Conservation (phyloP, 2,329 filamentous ascomycete species). For the Neopestalotiopsis sp. region DNA sequence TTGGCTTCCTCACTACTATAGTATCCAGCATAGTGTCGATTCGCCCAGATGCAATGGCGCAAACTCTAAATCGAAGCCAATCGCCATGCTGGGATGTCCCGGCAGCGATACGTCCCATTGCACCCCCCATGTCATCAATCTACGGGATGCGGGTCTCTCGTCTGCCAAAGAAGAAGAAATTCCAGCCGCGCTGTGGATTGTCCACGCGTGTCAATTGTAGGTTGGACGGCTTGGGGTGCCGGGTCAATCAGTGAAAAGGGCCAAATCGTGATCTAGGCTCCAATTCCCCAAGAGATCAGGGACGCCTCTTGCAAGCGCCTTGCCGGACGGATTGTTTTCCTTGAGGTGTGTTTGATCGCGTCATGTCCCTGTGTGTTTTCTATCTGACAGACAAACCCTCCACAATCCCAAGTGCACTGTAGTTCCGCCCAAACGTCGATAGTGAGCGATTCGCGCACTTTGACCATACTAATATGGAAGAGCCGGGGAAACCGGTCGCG, state of each 20-base stretch:
- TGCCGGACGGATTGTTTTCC: neutral
- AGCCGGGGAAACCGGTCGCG: no score
- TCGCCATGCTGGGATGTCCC: neutral
- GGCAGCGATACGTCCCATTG: neutral
- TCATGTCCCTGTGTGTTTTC: neutral
- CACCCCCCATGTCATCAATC: neutral
- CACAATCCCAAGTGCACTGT: no score
- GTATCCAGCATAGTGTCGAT: neutral
- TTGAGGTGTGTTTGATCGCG: neutral
- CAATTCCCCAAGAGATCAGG: neutral
- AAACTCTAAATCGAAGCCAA: constrained; percentile 6
- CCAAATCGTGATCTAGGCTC: neutral
- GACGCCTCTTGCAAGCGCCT: neutral
- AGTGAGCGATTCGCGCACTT: no score
- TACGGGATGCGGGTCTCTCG: neutral
- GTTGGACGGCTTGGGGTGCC: neutral
- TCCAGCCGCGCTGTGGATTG: neutral
- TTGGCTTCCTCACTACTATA: neutral
- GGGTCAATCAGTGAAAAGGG: no score
- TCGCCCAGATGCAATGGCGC: neutral
- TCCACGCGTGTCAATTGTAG: neutral
- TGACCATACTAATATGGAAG: no score
- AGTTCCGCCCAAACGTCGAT: no score
- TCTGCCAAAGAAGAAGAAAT: neutral
- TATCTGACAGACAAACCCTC: no score